phyloP scores from a whole-genome alignment of 805 yeast species.

The Blastobotrys parvus region DNA sequence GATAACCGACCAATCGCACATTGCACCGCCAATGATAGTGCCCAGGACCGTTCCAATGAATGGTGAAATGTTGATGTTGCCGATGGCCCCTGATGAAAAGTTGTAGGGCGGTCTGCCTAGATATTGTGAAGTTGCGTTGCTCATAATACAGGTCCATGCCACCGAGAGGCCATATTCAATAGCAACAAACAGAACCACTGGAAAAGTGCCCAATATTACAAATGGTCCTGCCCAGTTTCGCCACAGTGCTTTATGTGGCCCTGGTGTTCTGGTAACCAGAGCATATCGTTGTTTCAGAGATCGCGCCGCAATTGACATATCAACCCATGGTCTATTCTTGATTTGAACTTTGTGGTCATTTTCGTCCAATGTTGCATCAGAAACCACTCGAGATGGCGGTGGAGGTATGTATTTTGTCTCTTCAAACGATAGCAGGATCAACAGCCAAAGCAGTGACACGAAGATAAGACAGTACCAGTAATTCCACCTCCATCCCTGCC shows the following conservation, averaged over 20 bases:
- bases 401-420: constrained; percentile 14
- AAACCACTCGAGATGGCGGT: constrained; percentile 2
- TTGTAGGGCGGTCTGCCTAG: constrained; percentile 9
- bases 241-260: constrained; percentile 5
- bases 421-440: constrained; percentile 16
- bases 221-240: constrained; percentile 8
- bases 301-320: constrained; percentile 5
- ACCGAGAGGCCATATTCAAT: constrained; percentile 11
- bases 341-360: not conserved
- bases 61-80: constrained; percentile 11
- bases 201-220: constrained; percentile 7
- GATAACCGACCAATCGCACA: constrained; percentile 10
- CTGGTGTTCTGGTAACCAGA: constrained; percentile 6
- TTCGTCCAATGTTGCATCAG: too few relatives aligned
- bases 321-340: constrained; percentile 1
- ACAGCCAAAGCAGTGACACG: constrained; percentile 10
- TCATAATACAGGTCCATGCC: constrained; percentile 12
- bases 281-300: constrained; percentile 6
- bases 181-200: constrained; percentile 10
- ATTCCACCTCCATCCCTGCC: constrained; percentile 23
- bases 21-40: constrained; percentile 7
- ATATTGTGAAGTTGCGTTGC: constrained; percentile 6
- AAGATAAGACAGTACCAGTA: constrained; percentile 19
- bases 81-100: constrained; percentile 9
- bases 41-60: constrained; percentile 13